Evolutionary conservation across 179 eudicot species (phyloP).

Genomic region (Beta corolliflora): DNA sequence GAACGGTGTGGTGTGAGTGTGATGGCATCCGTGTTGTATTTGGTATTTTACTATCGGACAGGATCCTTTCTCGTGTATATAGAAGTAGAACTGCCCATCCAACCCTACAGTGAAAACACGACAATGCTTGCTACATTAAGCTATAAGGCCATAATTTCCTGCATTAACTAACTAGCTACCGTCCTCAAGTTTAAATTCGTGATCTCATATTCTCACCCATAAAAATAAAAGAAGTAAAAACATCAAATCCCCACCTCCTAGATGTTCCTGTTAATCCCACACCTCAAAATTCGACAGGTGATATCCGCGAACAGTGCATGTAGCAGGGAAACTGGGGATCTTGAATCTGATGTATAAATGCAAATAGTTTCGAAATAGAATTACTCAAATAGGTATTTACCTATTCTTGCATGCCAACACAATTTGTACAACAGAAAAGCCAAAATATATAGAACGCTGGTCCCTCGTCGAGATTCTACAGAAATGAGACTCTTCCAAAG

Average conservation of each 20-base stretch:
- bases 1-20: too few relatives aligned
- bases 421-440: conserved; percentile 21
- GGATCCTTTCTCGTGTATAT: background rate
- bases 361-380: background rate
- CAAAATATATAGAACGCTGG: conserved; percentile 23
- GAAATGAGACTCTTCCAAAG: conserved; percentile 19
- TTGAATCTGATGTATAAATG: background rate
- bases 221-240: background rate
- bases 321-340: background rate
- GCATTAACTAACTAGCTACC: too few relatives aligned
- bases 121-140: too few relatives aligned
- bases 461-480: conserved; percentile 24
- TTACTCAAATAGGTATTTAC: background rate
- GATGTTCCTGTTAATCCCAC: background rate
- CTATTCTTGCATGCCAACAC: conserved; percentile 1
- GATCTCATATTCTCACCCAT: too few relatives aligned
- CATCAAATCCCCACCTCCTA: background rate
- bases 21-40: background rate
- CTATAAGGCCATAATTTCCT: too few relatives aligned
- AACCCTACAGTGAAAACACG: too few relatives aligned
- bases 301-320: background rate
- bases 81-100: background rate
- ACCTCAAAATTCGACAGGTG: background rate
- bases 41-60: background rate
- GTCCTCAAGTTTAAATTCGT: too few relatives aligned